Evolutionary conservation across 495 filamentous ascomycete genomes (phyloP).

Genomic region (Tricharina praecox): DNA sequence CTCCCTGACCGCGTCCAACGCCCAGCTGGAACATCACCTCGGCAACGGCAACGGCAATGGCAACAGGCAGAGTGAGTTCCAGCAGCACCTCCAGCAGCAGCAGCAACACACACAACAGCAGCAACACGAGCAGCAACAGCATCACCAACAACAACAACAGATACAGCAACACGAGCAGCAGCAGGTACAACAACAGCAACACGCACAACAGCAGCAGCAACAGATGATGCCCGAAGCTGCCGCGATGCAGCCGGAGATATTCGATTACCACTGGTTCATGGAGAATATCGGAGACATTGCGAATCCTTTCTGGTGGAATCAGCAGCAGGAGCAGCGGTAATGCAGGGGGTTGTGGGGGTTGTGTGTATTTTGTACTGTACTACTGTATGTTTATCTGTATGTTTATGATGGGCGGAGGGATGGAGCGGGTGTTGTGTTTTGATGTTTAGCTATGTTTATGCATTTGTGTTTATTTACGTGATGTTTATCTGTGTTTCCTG

Average conservation of each 20-base stretch:
- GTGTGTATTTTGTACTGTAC: too few relatives aligned
- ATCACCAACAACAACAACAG: too few relatives aligned
- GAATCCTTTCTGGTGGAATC: constrained; percentile 19
- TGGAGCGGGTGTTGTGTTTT: background rate
- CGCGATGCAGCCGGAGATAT: constrained; percentile 11
- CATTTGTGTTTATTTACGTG: too few relatives aligned
- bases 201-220: constrained; percentile 33
- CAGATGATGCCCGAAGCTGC: constrained; percentile 29
- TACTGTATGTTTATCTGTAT: too few relatives aligned
- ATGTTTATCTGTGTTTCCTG: background rate
- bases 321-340: background rate
- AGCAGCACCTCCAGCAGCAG: constrained; percentile 25
- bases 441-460: too few relatives aligned
- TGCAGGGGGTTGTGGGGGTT: too few relatives aligned
- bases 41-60: background rate
- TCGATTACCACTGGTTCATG: constrained; percentile 12
- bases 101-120: constrained; percentile 33
- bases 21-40: background rate
- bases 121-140: too few relatives aligned
- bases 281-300: constrained; percentile 5
- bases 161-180: too few relatives aligned
- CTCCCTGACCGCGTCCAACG: background rate
- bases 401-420: background rate
- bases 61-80: background rate
- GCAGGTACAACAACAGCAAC: constrained; percentile 33